Percentiles rank a stretch among this genome's conserved stretches.
phyloP scores from a whole-genome alignment of 83 land plant species.

The Diphasiastrum complanatum region DNA sequence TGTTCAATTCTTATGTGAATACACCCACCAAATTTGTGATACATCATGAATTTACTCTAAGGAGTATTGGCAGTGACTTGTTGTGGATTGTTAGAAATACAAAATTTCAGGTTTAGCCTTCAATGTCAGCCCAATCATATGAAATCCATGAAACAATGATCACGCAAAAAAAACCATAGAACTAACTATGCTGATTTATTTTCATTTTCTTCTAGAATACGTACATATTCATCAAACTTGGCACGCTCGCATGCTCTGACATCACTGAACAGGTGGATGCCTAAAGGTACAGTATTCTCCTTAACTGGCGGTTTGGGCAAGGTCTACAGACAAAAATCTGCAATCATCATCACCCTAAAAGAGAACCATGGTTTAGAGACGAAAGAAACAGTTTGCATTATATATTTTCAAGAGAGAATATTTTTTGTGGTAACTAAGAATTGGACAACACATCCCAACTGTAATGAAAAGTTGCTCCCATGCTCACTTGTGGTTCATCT shows the following conservation, averaged over 20 bases:
- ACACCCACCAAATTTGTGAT: too few species aligned
- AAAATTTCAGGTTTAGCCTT: neutral
- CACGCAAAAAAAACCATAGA: neutral
- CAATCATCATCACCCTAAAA: neutral
- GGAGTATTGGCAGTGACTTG: too few species aligned
- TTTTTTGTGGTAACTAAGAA: neutral
- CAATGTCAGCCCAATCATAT: too few species aligned
- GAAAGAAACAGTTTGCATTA: conserved; percentile 18
- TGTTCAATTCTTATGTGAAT: too few species aligned
- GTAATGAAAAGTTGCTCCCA: neutral
- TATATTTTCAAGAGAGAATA: too few species aligned
- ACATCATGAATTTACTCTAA: too few species aligned
- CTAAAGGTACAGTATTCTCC: conserved; percentile 60
- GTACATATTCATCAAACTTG: conserved; percentile 78
- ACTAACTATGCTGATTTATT: neutral
- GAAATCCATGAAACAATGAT: neutral
- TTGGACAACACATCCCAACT: neutral
- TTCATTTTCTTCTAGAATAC: neutral
- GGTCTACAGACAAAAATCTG: conserved; percentile 24
- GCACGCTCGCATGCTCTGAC: conserved; percentile 69
- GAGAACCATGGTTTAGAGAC: neutral
- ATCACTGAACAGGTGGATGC: conserved; percentile 56
- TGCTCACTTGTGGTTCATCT: conserved; percentile 70
- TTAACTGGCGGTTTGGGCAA: conserved; percentile 70
- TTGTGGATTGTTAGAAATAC: neutral